Evolutionary conservation across 768 basidiomycete species (phyloP), one percentile per base, ranked within the genome.

Genomic region (Psilocybe cubensis): DNA sequence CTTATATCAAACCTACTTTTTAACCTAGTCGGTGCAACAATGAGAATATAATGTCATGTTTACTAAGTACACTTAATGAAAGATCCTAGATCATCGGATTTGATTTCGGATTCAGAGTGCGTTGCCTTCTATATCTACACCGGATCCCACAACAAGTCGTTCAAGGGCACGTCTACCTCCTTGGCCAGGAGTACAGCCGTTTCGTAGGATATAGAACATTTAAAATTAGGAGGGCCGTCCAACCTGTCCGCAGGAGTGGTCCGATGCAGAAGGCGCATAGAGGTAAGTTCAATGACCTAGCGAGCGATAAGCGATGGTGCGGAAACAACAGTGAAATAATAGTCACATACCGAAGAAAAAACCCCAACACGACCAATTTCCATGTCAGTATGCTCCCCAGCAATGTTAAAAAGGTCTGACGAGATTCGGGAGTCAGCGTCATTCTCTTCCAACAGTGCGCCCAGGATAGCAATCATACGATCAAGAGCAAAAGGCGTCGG

Each of bases 401-500:
- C 81, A 33, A 85, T 71, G 3, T 64, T 76, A 49, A 83, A 85
- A 53, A 84, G 77, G 1, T 76, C 78, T 0, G 72, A 77, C 4
- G 76, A 69, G 2, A 74, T 66, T 8, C 84, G 75, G 1, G 68
- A 68, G 20, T 89, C 84, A 0, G 68, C 72, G 61, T 84, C 88
- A 61, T 91, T 84, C 66, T 92, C 92, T 63, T 92, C 88, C 11
- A 93, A 63, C 1, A 97, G 71, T 0, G 86, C 81, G 1, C 91
- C 92, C 1, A 95, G 78, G 51, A 96, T 89, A 0, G 91, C 93
- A 3, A 92, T 66, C 52, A 96, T 73, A 27, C 94, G 75, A 64
- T 96, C 94, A 1, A 95, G 70, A 0, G 89, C 84, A 66, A 96
- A 96, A 1, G 87, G 72, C 29, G 81, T 77, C 2, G 94, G 94